Percentiles rank a stretch among this genome's conserved stretches.
These are phyloP conservation scores for Volutella citrinella DNA, from an alignment of 2,329 filamentous ascomycete species.

Conservation along the genomic window DNA sequence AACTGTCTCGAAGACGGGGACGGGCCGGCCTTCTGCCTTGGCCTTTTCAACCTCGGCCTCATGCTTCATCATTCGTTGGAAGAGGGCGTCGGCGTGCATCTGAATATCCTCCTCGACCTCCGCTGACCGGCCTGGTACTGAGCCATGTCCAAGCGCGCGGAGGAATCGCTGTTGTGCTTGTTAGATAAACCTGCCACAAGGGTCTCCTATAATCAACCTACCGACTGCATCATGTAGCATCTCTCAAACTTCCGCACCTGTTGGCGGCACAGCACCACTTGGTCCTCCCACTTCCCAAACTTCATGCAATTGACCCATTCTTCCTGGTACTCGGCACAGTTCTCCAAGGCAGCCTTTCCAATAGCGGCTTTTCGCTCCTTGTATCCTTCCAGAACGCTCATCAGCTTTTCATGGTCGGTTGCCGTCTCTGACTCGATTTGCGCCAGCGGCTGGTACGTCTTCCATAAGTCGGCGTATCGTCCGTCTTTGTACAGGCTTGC, in stretches of 20 bases:
- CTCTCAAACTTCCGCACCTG: slow-evolving; percentile 77
- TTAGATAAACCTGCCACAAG: slow-evolving; percentile 12
- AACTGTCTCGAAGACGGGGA: slow-evolving; percentile 58
- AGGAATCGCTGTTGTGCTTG: slow-evolving; percentile 66
- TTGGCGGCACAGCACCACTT: slow-evolving; percentile 75
- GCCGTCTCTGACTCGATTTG: slow-evolving; percentile 68
- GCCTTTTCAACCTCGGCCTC: slow-evolving; percentile 72
- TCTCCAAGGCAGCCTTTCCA: slow-evolving; percentile 81
- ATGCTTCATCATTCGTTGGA: slow-evolving; percentile 80
- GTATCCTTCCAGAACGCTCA: slow-evolving; percentile 77
- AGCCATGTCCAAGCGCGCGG: slow-evolving; percentile 84
- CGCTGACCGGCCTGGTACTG: slow-evolving; percentile 59
- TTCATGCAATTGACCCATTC: slow-evolving; percentile 81
- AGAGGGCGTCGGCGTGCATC: slow-evolving; percentile 91
- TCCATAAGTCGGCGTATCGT: slow-evolving; percentile 85
- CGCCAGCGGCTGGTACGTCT: slow-evolving; percentile 74
- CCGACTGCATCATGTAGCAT: slow-evolving; percentile 86
- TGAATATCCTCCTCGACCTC: slow-evolving; percentile 84
- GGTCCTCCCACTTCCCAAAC: slow-evolving; percentile 63
- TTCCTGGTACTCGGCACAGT: slow-evolving; percentile 85
- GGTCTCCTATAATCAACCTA: too few species aligned
- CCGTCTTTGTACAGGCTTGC: slow-evolving; percentile 57
- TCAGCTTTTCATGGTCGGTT: slow-evolving; percentile 75
- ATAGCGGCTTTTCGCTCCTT: slow-evolving; percentile 79
- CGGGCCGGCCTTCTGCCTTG: slow-evolving; percentile 55